Conservation (phyloP, 768 basidiomycete species). For the Collybia sordida region DNA sequence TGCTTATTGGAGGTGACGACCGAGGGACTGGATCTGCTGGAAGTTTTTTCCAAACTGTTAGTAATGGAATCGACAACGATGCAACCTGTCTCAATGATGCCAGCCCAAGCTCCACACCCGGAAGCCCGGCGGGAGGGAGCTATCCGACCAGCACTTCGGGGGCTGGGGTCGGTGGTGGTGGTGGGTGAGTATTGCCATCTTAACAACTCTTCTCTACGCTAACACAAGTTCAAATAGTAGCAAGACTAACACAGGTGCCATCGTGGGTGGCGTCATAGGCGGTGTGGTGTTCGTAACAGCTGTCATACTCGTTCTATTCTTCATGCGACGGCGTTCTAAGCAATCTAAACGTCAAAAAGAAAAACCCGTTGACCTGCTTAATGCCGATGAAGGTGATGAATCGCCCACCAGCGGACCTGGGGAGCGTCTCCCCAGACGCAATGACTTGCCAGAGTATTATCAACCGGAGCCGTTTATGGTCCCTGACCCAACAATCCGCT, state of each 20-base stretch:
- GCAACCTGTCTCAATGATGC: constrained; percentile 52
- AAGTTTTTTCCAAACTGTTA: constrained; percentile 56
- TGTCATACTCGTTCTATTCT: constrained; percentile 17
- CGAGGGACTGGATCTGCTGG: constrained; percentile 71
- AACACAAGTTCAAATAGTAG: neutral
- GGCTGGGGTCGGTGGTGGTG: constrained; percentile 24
- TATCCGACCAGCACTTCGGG: constrained; percentile 58
- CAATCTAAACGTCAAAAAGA: constrained; percentile 42
- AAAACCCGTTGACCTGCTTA: constrained; percentile 66
- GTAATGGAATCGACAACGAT: constrained; percentile 46
- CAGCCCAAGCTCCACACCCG: constrained; percentile 79
- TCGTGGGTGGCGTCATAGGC: constrained; percentile 27
- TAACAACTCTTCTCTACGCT: neutral
- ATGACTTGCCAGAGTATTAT: constrained; percentile 68
- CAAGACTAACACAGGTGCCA: constrained; percentile 33
- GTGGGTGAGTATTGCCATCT: constrained; percentile 12
- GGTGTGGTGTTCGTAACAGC: constrained; percentile 17
- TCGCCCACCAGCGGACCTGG: constrained; percentile 15
- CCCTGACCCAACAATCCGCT: constrained; percentile 53
- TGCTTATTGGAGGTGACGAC: constrained; percentile 66
- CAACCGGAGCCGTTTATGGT: constrained; percentile 76
- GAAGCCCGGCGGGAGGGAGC: constrained; percentile 70
- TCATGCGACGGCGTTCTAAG: constrained; percentile 22
- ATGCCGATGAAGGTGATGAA: constrained; percentile 58
- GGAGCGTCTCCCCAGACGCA: constrained; percentile 19